Conservation (phyloP, 306 rosid genomes). For the Dalbergia cochinchinensis region DNA sequence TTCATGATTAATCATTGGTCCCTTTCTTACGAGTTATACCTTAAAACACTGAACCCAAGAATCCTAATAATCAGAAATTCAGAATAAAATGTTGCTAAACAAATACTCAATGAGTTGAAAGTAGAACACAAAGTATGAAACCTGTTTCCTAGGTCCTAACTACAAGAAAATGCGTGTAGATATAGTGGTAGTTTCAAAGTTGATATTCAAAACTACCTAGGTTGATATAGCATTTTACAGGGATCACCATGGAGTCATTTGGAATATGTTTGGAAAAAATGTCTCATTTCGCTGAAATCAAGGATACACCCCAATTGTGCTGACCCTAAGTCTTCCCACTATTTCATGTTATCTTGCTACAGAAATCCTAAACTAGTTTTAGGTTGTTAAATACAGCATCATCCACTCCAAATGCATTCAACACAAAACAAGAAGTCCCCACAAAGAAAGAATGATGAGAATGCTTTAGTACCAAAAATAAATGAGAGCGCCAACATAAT, state of each 20-base stretch:
- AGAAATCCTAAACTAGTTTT: constrained; percentile 33
- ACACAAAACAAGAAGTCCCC: too few species aligned
- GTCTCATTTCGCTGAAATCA: not conserved
- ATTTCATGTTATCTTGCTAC: constrained; percentile 24
- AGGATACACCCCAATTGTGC: constrained; percentile 2
- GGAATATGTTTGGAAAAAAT: constrained; percentile 1
- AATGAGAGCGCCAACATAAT: constrained; percentile 5
- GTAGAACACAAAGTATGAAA: constrained; percentile 3
- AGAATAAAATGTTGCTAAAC: constrained; percentile 9
- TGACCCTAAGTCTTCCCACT: constrained; percentile 12
- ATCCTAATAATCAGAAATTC: not conserved
- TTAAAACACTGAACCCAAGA: constrained; percentile 17
- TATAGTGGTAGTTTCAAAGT: constrained; percentile 27
- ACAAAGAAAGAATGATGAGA: constrained; percentile 7
- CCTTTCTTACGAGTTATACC: not conserved
- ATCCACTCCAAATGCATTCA: constrained; percentile 5
- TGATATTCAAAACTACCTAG: constrained; percentile 11
- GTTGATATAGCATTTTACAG: constrained; percentile 20
- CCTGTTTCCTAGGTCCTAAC: not conserved
- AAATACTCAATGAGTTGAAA: constrained; percentile 5
- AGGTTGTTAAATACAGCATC: not conserved
- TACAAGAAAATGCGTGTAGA: constrained; percentile 2
- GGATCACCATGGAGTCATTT: constrained; percentile 13
- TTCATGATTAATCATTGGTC: constrained; percentile 5
- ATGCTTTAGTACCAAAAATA: not conserved